Evolutionary conservation across 2,329 filamentous ascomycete genomes (phyloP), one percentile per base, ranked within the genome.

Genomic region (Ophiostoma perfectum): DNA sequence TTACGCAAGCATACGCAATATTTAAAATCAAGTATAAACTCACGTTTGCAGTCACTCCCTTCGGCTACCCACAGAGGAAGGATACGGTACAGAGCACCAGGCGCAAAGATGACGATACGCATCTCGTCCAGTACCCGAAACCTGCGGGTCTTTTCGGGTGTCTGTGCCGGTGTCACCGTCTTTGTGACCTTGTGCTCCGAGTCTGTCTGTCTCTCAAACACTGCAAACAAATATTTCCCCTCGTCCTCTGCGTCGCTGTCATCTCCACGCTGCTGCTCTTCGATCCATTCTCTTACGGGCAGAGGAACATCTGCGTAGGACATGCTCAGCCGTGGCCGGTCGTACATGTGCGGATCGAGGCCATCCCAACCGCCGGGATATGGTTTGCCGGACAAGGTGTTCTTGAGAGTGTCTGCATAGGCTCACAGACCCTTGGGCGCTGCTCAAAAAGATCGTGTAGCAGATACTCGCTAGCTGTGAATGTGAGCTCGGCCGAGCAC

Each of bases 351-450:
- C n/a, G 77, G 78, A 72, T 86, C 83, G 38, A 81, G 75, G 47
- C 83, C 83, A 39, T 78, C 77, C 83, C 83, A 86, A 55, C 79
- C 79, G 38, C 83, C 83, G 0, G 83, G 83, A 73, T 85, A 83
- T 65, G 79, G 75, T 44, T 78, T 76, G 4, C 75, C 75, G 7
- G 74, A 68, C 71, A 82, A 82, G 58, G 80, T 73, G 14, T 73
- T 72, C 72, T 80, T 81, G 55, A 82, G 49, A 4, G 49, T 18
- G 49, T 55, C 49, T 27, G 49, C 49, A 55, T 55, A 55, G 8
- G 49, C 49, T 16, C 49, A 55, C 7, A 55, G 49, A 11, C 49
- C 49, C 4, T 27, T n/a, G n/a, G 49, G 49, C 12, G 49, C 49
- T 55, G 18, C n/a, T 55, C 49, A 27, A 27, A 55, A 9, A 55